Evolutionary conservation across 164 flowering plant species (phyloP).

Genomic region (Macadamia integrifolia): DNA sequence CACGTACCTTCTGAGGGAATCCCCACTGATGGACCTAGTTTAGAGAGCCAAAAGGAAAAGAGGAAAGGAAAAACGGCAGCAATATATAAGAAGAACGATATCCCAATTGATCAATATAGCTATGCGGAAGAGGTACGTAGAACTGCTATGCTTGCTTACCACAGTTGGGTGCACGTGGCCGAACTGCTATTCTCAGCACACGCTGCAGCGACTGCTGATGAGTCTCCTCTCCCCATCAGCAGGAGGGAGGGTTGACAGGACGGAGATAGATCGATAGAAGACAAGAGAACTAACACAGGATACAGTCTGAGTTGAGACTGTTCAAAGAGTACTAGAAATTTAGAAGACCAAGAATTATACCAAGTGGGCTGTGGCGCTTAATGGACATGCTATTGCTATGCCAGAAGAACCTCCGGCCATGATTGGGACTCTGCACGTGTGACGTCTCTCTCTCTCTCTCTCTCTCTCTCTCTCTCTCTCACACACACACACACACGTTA

Average conservation of each 20-base stretch:
- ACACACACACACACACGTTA: too few species aligned
- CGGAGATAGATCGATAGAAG: background rate
- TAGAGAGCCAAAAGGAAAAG: background rate
- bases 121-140: background rate
- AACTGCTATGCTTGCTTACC: constrained; percentile 25
- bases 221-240: background rate
- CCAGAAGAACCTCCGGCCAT: constrained; percentile 49
- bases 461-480: constrained; percentile 22
- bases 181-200: constrained; percentile 28
- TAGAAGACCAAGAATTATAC: constrained; percentile 11
- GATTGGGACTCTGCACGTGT: constrained; percentile 41
- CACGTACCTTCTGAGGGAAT: constrained; percentile 72
- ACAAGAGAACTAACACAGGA: constrained; percentile 5
- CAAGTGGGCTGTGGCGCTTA: constrained; percentile 32
- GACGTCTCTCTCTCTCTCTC: constrained; percentile 26
- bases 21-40: constrained; percentile 75
- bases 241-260: background rate
- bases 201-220: background rate
- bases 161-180: constrained; percentile 44
- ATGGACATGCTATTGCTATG: constrained; percentile 50
- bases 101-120: background rate
- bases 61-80: too few species aligned
- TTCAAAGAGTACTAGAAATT: background rate
- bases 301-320: background rate
- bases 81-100: too few species aligned